Conservation (phyloP, 495 filamentous ascomycete genomes). For the Aspergillus heteromorphus region DNA sequence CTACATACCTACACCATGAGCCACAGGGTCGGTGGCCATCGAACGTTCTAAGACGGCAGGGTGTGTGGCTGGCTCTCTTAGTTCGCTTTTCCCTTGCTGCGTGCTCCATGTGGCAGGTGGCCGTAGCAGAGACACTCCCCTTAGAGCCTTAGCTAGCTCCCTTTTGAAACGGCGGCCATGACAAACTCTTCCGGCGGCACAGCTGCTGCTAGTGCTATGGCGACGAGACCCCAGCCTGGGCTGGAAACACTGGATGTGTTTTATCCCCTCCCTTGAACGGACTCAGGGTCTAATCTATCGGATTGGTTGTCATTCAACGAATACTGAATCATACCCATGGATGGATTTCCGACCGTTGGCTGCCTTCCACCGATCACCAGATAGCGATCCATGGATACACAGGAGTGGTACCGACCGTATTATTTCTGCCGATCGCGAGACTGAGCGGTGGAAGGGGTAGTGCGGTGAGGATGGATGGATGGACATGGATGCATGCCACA, state of each 20-base stretch:
- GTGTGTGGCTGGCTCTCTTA: background rate
- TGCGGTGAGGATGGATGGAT: background rate
- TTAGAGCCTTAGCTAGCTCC: too few relatives aligned
- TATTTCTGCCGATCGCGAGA: background rate
- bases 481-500: too few relatives aligned
- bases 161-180: background rate
- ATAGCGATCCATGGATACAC: background rate
- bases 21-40: background rate
- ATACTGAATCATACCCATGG: too few relatives aligned
- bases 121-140: background rate
- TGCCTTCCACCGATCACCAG: background rate
- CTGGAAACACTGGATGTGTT: background rate
- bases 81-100: background rate
- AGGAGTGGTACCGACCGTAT: too few relatives aligned
- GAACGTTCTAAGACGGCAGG: background rate
- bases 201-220: background rate
- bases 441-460: background rate
- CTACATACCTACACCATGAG: background rate
- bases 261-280: background rate
- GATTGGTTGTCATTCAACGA: background rate
- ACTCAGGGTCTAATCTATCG: background rate
- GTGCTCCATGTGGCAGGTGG: background rate
- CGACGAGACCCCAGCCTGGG: background rate
- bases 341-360: background rate
- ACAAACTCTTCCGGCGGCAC: background rate